Evolutionary conservation across 176 grass and related monocot species (phyloP).

Genomic region (Urochloa ruziziensis): DNA sequence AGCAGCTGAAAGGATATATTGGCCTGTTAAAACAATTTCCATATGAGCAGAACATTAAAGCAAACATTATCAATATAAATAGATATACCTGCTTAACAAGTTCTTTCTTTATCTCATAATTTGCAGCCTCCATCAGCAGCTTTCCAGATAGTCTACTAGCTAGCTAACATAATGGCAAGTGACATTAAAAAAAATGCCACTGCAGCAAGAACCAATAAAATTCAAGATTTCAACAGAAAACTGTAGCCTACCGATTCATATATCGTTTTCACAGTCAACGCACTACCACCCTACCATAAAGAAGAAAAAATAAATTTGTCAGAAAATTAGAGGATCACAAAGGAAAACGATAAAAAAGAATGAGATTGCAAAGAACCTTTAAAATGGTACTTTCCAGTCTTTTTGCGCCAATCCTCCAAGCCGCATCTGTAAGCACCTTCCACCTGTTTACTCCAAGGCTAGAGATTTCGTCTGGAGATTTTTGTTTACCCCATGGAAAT

Average conservation of each 20-base stretch:
- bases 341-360: background rate
- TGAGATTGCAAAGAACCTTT: slow-evolving; percentile 53
- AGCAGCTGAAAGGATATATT: slow-evolving; percentile 5
- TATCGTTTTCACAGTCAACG: slow-evolving; percentile 74
- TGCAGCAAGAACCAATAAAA: slow-evolving; percentile 11
- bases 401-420: slow-evolving; percentile 73
- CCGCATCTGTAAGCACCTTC: slow-evolving; percentile 59
- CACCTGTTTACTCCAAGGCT: slow-evolving; percentile 69
- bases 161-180: slow-evolving; percentile 63
- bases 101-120: slow-evolving; percentile 96
- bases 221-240: background rate
- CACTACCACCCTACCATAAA: slow-evolving; percentile 70
- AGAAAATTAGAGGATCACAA: slow-evolving; percentile 19
- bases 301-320: slow-evolving; percentile 24
- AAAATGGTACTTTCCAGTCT: slow-evolving; percentile 68
- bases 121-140: slow-evolving; percentile 70
- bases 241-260: slow-evolving; percentile 65
- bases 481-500: slow-evolving; percentile 60
- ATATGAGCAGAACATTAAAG: background rate
- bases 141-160: slow-evolving; percentile 85
- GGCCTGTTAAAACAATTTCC: background rate
- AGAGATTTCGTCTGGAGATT: slow-evolving; percentile 46
- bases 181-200: slow-evolving; percentile 26
- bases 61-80: background rate
- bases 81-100: slow-evolving; percentile 75